A percentile compares a stretch with the other conserved stretches of the same genome.
phyloP scores from a whole-genome alignment of 2,329 filamentous ascomycete species.

The Catunica adiposa region DNA sequence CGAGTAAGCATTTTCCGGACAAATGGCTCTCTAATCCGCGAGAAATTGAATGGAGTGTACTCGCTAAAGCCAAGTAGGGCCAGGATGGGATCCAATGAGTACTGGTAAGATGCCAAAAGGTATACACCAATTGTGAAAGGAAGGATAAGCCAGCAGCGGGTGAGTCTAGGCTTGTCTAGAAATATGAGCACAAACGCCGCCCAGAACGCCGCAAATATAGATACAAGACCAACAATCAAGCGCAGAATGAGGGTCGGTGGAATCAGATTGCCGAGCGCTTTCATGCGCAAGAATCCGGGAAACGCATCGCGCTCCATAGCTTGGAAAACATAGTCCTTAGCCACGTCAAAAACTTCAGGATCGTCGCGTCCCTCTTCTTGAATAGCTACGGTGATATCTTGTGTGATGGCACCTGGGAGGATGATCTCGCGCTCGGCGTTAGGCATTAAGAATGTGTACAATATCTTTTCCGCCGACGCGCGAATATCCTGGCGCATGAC shows the following conservation, averaged over 20 bases:
- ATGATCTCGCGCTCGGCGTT: constrained; percentile 96
- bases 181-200: constrained; percentile 86
- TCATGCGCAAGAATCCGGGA: constrained; percentile 85
- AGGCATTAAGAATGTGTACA: constrained; percentile 92
- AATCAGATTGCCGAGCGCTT: constrained; percentile 89
- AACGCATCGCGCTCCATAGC: constrained; percentile 99
- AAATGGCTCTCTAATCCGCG: constrained; percentile 75
- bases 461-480: constrained; percentile 88
- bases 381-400: constrained; percentile 71
- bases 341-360: constrained; percentile 89
- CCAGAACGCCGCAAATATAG: constrained; percentile 90
- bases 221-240: constrained; percentile 66
- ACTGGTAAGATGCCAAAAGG: constrained; percentile 79
- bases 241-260: constrained; percentile 77
- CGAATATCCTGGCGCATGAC: constrained; percentile 82
- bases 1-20: constrained; percentile 73
- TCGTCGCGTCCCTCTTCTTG: constrained; percentile 87
- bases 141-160: constrained; percentile 74
- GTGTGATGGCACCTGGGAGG: constrained; percentile 70
- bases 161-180: constrained; percentile 56
- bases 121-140: constrained; percentile 89
- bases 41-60: constrained; percentile 90
- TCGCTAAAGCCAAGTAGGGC: constrained; percentile 83
- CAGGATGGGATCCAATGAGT: constrained; percentile 82
- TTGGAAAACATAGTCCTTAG: constrained; percentile 98